Base-by-base conservation (phyloP, 441 rosid species). In the Croton setiger region DNA sequence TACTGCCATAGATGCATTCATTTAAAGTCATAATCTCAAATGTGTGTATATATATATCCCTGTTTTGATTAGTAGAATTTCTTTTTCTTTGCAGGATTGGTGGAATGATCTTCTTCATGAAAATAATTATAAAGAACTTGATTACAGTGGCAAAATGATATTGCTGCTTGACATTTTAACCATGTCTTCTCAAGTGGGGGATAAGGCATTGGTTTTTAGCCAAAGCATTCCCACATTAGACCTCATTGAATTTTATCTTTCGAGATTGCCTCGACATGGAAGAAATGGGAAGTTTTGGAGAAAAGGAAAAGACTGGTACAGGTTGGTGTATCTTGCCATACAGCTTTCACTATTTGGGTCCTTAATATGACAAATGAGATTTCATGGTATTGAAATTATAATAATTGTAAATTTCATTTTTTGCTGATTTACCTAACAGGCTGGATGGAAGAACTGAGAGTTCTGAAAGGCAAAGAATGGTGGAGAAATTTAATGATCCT, bases 161-260 rank as follows among this genome's bases (percentile, higher is more conserved):
- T 80, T 96, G 85, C 88, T 93, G 81, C 85, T 93, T 68, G 98
- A 96, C 77, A 91, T 96, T 73, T 76, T 96, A 74, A 84, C 86
- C 69, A 82, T 81, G 86, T 83, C 84, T 81, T 88, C 96, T 54
- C 79, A 82, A 66, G 87, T 86, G 74, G 96, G 87, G 68, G 99
- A 96, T 70, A 96, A 96, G 87, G 88, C 87, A 37, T 89, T 96
- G 76, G 91, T 96, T 81, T 96, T 96, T 76, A 93, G 98, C 87
- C 99, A 96, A 83, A 96, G 99, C 80, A 93, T 96, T 72, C 99
- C 94, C 62, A 96, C 99, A 13, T 78, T 96, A 75, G 99, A 96
- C 85, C 97, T 96, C 78, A 93, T 96, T 73, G 98, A 96, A 79
- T 81, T 89, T 66, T 91, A 89, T 79, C 92, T 93, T 76, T 89